Evolutionary conservation across 2,329 filamentous ascomycete genomes (phyloP).

Genomic region (Trichoderma hamatum): DNA sequence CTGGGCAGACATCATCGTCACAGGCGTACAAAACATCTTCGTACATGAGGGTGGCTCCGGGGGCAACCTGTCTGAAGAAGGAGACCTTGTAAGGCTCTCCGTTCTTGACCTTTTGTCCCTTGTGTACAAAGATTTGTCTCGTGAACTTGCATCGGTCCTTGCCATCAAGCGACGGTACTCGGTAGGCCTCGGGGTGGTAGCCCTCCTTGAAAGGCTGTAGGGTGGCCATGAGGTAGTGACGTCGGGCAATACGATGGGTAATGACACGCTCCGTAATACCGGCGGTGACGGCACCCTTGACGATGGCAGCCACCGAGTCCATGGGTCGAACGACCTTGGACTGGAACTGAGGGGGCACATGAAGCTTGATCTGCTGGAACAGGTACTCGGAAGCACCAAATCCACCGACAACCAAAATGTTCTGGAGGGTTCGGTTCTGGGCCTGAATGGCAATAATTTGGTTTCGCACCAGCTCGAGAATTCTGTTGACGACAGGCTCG

Average conservation of each 20-base stretch:
- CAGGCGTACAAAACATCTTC: conserved; percentile 98
- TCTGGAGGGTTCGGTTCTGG: conserved; percentile 91
- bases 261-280: conserved; percentile 97
- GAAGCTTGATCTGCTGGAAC: conserved; percentile 98
- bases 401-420: conserved; percentile 94
- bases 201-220: conserved; percentile 98
- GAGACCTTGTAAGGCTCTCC: conserved; percentile 98
- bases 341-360: conserved; percentile 97
- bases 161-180: conserved; percentile 92
- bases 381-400: conserved; percentile 98
- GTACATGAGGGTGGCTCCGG: conserved; percentile 97
- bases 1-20: conserved; percentile 95
- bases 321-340: conserved; percentile 97
- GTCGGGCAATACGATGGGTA: conserved; percentile 93
- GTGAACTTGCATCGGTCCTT: conserved; percentile 99
- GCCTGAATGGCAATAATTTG: conserved; percentile 99
- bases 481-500: conserved; percentile 96
- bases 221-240: conserved; percentile 99
- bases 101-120: conserved; percentile 98
- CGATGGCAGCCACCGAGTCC: conserved; percentile 98
- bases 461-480: conserved; percentile 92
- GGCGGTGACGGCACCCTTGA: conserved; percentile 96
- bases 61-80: conserved; percentile 97
- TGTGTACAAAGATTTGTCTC: conserved; percentile 96
- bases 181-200: conserved; percentile 96